Conservation (phyloP, 176 grass and related monocot genomes). For the Juncus effusus region DNA sequence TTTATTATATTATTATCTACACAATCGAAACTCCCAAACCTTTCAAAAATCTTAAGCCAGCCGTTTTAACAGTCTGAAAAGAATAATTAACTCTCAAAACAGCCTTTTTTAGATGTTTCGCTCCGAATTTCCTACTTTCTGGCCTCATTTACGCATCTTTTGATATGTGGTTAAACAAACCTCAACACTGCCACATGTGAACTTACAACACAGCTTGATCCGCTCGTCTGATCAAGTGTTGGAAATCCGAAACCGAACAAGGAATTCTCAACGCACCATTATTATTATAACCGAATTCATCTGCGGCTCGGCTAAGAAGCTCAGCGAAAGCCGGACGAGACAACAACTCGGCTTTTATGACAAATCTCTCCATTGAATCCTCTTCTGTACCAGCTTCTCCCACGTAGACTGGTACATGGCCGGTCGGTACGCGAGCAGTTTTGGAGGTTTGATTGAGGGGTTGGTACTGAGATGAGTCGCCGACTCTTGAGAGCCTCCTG, state of each 20-base stretch:
- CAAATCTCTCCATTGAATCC: conserved; percentile 63
- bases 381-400: conserved; percentile 53
- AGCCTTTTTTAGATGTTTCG: too few species aligned
- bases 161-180: background rate
- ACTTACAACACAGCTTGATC: background rate
- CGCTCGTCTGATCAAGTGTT: conserved; percentile 15
- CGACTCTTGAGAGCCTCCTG: conserved; percentile 63
- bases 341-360: conserved; percentile 57
- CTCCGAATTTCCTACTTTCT: conserved; percentile 11
- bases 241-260: conserved; percentile 64
- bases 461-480: conserved; percentile 43
- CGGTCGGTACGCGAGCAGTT: conserved; percentile 35
- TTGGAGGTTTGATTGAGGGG: conserved; percentile 23
- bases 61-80: too few species aligned
- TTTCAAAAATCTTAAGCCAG: too few species aligned
- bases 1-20: too few species aligned
- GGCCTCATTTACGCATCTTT: background rate
- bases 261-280: conserved; percentile 85
- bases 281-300: conserved; percentile 93
- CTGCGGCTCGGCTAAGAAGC: conserved; percentile 66
- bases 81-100: too few species aligned
- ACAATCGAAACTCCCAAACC: too few species aligned
- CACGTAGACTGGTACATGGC: conserved; percentile 77
- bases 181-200: background rate
- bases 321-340: conserved; percentile 58